phyloP scores from a whole-genome alignment of 2,329 filamentous ascomycete species.

The Achaetomium macrosporum region DNA sequence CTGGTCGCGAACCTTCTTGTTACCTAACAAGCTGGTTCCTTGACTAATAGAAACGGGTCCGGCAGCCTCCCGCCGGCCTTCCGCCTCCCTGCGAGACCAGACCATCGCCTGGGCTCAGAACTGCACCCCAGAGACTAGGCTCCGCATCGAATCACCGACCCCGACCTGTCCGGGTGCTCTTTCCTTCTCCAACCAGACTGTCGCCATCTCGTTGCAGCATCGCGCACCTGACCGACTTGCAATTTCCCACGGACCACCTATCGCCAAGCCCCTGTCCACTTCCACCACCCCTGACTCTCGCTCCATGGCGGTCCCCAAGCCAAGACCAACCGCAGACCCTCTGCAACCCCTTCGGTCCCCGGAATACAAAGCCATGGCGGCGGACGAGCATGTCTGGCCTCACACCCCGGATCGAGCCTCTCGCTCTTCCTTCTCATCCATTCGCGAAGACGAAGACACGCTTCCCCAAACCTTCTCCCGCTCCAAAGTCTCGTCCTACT shows the following conservation, averaged over 20 bases:
- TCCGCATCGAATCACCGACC: slow-evolving; percentile 18
- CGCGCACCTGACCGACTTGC: slow-evolving; percentile 24
- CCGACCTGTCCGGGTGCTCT: slow-evolving; percentile 12
- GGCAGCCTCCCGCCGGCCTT: slow-evolving; percentile 15
- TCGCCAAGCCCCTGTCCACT: slow-evolving; percentile 13
- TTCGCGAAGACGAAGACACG: slow-evolving; percentile 54
- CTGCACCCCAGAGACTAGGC: slow-evolving; percentile 1
- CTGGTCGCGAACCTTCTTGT: slow-evolving; percentile 30
- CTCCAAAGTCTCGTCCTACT: slow-evolving; percentile 57
- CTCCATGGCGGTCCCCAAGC: slow-evolving; percentile 24
- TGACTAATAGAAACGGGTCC: slow-evolving; percentile 43
- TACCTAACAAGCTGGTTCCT: slow-evolving; percentile 40
- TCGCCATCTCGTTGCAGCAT: slow-evolving; percentile 21
- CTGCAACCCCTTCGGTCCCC: slow-evolving; percentile 18
- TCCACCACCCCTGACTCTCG: slow-evolving; percentile 7
- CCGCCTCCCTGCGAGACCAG: slow-evolving; percentile 21
- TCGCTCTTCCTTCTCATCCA: slow-evolving; percentile 57
- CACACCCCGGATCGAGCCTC: slow-evolving; percentile 33
- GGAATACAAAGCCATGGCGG: slow-evolving; percentile 27
- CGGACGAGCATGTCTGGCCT: slow-evolving; percentile 17
- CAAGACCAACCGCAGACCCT: slow-evolving; percentile 19
- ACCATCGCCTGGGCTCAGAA: slow-evolving; percentile 7
- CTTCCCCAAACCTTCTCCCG: slow-evolving; percentile 58
- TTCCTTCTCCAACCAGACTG: slow-evolving; percentile 6
- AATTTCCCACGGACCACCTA: slow-evolving; percentile 9